These are phyloP conservation scores for Platismatia glauca DNA, from an alignment of 495 filamentous ascomycete genomes.

Conservation along the genomic window DNA sequence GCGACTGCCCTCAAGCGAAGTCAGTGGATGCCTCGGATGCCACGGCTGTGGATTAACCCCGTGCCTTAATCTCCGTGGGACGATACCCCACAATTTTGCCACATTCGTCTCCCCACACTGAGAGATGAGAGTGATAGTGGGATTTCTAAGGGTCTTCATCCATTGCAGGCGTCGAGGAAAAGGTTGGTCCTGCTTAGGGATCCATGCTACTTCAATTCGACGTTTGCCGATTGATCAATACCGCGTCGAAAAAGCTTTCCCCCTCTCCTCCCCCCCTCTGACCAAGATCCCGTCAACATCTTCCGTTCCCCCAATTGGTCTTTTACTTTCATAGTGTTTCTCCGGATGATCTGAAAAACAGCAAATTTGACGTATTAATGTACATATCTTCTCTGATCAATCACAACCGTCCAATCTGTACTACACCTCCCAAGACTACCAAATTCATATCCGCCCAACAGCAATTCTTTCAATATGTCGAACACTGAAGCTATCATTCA, in stretches of 20 bases:
- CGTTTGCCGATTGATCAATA: background rate
- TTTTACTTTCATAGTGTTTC: background rate
- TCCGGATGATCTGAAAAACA: background rate
- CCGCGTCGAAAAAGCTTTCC: background rate
- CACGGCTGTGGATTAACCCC: too few species aligned
- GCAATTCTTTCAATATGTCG: slow-evolving; percentile 46
- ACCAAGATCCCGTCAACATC: slow-evolving; percentile 8
- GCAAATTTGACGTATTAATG: slow-evolving; percentile 1
- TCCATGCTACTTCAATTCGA: too few species aligned
- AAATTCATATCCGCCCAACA: background rate
- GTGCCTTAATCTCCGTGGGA: too few species aligned
- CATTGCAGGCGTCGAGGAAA: too few species aligned
- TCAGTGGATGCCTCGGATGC: too few species aligned
- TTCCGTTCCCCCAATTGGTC: slow-evolving; percentile 11
- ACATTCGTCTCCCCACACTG: too few species aligned
- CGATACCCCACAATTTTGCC: too few species aligned
- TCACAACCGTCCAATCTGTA: background rate
- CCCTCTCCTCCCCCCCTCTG: slow-evolving; percentile 6
- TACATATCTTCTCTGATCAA: background rate
- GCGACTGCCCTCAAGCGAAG: too few species aligned
- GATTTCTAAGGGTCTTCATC: too few species aligned
- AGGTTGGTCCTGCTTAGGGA: too few species aligned
- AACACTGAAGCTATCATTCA: slow-evolving; percentile 67
- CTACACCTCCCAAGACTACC: background rate
- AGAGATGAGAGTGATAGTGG: too few species aligned